Conservation (phyloP, 2,329 filamentous ascomycete genomes). For the Pseudogymnoascus sp. region DNA sequence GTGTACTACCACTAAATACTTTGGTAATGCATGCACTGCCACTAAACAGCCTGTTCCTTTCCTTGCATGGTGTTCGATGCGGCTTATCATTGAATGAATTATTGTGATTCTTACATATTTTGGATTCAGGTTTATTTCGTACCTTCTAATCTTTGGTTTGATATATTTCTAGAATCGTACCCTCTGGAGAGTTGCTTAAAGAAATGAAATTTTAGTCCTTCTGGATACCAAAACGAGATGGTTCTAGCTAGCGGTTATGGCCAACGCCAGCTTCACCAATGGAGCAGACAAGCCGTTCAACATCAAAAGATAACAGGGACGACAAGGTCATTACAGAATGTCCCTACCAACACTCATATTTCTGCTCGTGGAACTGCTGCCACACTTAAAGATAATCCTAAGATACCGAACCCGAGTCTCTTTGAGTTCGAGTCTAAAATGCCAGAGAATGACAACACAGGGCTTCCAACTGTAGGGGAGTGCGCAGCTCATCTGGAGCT, state of each 20-base stretch:
- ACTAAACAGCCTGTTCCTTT: neutral
- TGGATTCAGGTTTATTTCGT: neutral
- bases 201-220: neutral
- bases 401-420: neutral
- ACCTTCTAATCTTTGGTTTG: neutral
- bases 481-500: slow-evolving; percentile 55
- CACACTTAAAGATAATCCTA: neutral
- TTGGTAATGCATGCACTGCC: neutral
- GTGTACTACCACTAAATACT: neutral
- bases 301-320: neutral
- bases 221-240: neutral
- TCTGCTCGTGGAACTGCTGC: neutral
- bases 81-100: neutral
- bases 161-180: neutral
- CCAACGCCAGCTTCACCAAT: neutral
- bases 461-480: slow-evolving; percentile 19
- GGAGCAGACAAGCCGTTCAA: neutral
- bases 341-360: neutral
- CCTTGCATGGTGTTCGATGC: neutral
- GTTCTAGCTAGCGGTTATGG: neutral
- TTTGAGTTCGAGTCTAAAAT: neutral
- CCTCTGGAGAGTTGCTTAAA: neutral
- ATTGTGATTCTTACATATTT: neutral
- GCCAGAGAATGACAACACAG: neutral
- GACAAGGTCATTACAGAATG: neutral